Conservation (phyloP, 768 basidiomycete genomes). For the Harrya chromipes region DNA sequence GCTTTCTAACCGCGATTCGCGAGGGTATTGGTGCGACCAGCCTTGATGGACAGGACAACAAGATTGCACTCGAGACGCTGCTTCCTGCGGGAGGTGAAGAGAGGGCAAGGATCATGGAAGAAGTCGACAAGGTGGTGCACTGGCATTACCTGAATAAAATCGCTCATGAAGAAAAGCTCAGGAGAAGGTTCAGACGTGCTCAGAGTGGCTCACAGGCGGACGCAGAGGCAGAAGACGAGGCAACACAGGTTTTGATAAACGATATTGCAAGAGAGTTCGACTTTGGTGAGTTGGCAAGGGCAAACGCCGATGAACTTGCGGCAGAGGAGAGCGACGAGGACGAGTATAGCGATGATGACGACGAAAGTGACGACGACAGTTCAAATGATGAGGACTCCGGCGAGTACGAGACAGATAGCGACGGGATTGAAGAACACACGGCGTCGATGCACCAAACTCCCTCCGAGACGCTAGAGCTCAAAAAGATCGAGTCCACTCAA, state of each 20-base stretch:
- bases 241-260: conserved; percentile 75
- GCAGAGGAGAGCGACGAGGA: conserved; percentile 66
- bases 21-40: conserved; percentile 68
- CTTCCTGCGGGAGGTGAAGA: conserved; percentile 81
- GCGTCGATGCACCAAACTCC: conserved; percentile 10
- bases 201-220: conserved; percentile 42
- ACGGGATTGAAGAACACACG: conserved; percentile 10
- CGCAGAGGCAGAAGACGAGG: conserved; percentile 72
- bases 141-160: conserved; percentile 97
- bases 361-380: conserved; percentile 41
- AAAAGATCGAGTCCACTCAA: conserved; percentile 1
- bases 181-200: conserved; percentile 74
- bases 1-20: conserved; percentile 86
- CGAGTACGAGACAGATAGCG: conserved; percentile 32
- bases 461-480: background rate
- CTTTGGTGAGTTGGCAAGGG: conserved; percentile 75
- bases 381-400: conserved; percentile 36
- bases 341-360: conserved; percentile 40
- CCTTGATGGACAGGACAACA: conserved; percentile 10
- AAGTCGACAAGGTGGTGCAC: conserved; percentile 84
- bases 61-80: conserved; percentile 81
- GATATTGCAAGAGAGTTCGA: conserved; percentile 78
- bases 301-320: conserved; percentile 76
- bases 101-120: conserved; percentile 71
- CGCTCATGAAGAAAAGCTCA: conserved; percentile 86